phyloP scores from a whole-genome alignment of 2,329 filamentous ascomycete genomes.

The Fusarium oligoseptatum region DNA sequence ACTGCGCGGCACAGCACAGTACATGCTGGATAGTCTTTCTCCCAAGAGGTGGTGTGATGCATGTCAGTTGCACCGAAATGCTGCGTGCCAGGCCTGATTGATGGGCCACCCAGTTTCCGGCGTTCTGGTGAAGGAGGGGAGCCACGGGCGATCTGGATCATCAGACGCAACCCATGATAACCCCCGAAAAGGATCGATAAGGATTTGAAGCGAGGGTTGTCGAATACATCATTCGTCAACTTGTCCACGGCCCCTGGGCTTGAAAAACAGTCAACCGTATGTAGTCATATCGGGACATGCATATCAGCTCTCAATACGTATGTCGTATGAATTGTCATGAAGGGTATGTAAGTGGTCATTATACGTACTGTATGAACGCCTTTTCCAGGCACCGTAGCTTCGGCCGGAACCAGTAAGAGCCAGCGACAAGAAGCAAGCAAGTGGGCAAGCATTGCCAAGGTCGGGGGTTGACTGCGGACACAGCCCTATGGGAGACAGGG shows the following conservation, averaged over 20 bases:
- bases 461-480: slow-evolving; percentile 35
- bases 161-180: slow-evolving; percentile 14
- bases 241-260: not conserved
- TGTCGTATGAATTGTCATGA: not conserved
- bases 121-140: slow-evolving; percentile 39
- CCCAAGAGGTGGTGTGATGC: slow-evolving; percentile 24
- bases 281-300: not conserved
- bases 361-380: not conserved
- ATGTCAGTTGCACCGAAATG: slow-evolving; percentile 26
- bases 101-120: slow-evolving; percentile 39
- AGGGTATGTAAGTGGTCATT: not conserved
- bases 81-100: slow-evolving; percentile 25
- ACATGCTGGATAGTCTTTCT: slow-evolving; percentile 14
- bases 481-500: slow-evolving; percentile 43
- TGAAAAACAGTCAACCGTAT: not conserved
- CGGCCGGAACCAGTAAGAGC: slow-evolving; percentile 11
- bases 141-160: slow-evolving; percentile 34
- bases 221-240: not conserved
- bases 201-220: not conserved
- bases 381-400: slow-evolving; percentile 5
- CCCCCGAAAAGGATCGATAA: slow-evolving; percentile 2
- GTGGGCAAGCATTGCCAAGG: slow-evolving; percentile 41
- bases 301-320: not conserved
- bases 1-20: not conserved
- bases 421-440: slow-evolving; percentile 14